phyloP scores from a whole-genome alignment of 2,329 filamentous ascomycete genomes.

The Pseudocercospora fuligena region DNA sequence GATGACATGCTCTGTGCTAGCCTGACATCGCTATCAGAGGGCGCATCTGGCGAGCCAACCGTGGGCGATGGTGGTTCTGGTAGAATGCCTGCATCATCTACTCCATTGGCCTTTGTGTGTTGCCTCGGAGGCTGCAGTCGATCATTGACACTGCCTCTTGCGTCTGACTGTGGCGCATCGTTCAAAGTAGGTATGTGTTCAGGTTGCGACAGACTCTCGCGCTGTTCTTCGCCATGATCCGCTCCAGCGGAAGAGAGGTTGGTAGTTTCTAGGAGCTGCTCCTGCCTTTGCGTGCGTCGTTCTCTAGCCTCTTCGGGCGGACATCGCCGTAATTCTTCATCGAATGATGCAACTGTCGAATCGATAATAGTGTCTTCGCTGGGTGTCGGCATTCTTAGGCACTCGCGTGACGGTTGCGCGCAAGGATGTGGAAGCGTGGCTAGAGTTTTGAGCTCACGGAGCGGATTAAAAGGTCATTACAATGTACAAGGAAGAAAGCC shows the following conservation, averaged over 20 bases:
- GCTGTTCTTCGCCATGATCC: conserved; percentile 19
- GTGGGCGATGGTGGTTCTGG: conserved; percentile 35
- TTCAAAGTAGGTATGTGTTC: conserved; percentile 31
- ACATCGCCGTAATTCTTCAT: conserved; percentile 39
- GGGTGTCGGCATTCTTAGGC: conserved; percentile 30
- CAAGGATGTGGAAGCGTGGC: conserved; percentile 13
- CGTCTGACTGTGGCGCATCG: conserved; percentile 35
- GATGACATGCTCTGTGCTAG: conserved; percentile 37
- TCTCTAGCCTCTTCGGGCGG: conserved; percentile 42
- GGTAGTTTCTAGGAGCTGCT: conserved; percentile 6
- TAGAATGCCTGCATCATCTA: conserved; percentile 44
- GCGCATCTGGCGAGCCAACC: conserved; percentile 35
- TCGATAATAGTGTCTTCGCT: conserved; percentile 27
- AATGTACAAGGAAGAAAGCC: conserved; percentile 21
- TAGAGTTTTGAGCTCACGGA: conserved; percentile 12
- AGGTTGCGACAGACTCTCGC: conserved; percentile 31
- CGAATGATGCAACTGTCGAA: conserved; percentile 8
- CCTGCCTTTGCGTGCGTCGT: conserved; percentile 12
- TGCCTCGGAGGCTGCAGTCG: conserved; percentile 14
- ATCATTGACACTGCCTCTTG: conserved; percentile 28
- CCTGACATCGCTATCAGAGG: conserved; percentile 35
- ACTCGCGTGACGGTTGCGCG: conserved; percentile 32
- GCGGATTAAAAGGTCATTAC: conserved; percentile 21
- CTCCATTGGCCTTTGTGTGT: conserved; percentile 47
- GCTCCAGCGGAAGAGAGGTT: conserved; percentile 11